Evolutionary conservation across 2,329 filamentous ascomycete species (phyloP).

Genomic region (Penicillium sp.): DNA sequence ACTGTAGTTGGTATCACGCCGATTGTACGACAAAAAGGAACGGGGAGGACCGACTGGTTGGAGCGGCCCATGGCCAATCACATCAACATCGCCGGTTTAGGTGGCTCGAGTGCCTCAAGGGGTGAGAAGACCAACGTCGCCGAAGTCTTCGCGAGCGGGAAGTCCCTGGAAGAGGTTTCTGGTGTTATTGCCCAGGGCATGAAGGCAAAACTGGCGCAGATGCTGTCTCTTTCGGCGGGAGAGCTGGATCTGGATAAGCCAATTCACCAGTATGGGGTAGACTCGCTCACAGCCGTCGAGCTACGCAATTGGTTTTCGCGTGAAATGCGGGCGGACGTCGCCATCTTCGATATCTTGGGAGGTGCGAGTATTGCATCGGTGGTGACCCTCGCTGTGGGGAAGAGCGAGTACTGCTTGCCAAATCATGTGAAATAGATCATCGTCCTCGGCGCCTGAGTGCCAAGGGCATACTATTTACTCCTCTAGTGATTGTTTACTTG

Average conservation of each 20-base stretch:
- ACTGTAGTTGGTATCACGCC: not conserved
- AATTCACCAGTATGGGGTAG: conserved; percentile 33
- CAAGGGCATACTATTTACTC: not conserved
- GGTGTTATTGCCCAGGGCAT: not conserved
- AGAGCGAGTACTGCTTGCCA: conserved; percentile 2
- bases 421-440: not conserved
- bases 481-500: not conserved
- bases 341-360: conserved; percentile 18
- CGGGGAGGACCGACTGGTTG: not conserved
- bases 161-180: not conserved
- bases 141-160: not conserved
- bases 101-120: not conserved
- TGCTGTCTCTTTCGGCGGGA: not conserved
- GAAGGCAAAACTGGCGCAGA: not conserved
- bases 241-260: not conserved
- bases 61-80: not conserved
- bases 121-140: not conserved
- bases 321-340: conserved; percentile 11
- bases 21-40: not conserved
- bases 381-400: not conserved
- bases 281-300: conserved; percentile 28
- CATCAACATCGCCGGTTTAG: not conserved
- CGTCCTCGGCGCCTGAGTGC: not conserved
- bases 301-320: conserved; percentile 13
- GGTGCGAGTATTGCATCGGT: not conserved